Evolutionary conservation across 169 alveolate species (phyloP).

Genomic region (Cystoisospora suis): DNA sequence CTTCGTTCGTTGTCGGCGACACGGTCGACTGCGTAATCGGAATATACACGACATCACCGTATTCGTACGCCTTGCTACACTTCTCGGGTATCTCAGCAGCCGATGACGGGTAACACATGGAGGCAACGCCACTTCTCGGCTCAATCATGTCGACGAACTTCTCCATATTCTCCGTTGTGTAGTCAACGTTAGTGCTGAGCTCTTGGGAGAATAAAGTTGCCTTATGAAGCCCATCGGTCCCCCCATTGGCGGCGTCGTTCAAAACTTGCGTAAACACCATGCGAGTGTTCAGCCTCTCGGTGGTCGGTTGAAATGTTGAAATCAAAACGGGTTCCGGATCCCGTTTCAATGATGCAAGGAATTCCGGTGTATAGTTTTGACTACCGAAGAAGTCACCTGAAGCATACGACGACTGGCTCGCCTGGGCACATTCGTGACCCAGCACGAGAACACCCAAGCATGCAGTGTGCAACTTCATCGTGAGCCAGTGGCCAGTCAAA

Average conservation of each 20-base stretch:
- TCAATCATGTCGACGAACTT: conserved; percentile 17
- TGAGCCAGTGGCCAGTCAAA: too few species aligned
- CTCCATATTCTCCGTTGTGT: conserved; percentile 30
- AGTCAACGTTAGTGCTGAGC: conserved; percentile 17
- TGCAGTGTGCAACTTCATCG: too few species aligned
- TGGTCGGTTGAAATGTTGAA: conserved; percentile 21
- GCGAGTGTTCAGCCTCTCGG: conserved; percentile 8
- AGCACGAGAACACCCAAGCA: too few species aligned
- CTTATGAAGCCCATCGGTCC: conserved; percentile 16
- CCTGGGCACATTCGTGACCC: too few species aligned
- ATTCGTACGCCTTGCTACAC: conserved; percentile 34
- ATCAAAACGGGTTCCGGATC: conserved; percentile 1
- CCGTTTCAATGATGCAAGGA: neutral
- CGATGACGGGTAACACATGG: conserved; percentile 31
- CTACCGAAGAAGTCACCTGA: neutral
- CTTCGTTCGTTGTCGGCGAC: conserved; percentile 6
- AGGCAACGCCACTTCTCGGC: conserved; percentile 2
- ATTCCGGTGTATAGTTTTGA: neutral
- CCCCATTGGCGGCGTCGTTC: conserved; percentile 26
- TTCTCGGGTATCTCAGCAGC: conserved; percentile 19
- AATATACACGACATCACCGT: conserved; percentile 9
- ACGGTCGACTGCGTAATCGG: conserved; percentile 2
- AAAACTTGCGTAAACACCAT: conserved; percentile 29
- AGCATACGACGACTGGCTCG: neutral
- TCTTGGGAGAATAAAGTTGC: conserved; percentile 24